phyloP scores from a whole-genome alignment of 2,329 filamentous ascomycete genomes.

The Verticillium nubilum region DNA sequence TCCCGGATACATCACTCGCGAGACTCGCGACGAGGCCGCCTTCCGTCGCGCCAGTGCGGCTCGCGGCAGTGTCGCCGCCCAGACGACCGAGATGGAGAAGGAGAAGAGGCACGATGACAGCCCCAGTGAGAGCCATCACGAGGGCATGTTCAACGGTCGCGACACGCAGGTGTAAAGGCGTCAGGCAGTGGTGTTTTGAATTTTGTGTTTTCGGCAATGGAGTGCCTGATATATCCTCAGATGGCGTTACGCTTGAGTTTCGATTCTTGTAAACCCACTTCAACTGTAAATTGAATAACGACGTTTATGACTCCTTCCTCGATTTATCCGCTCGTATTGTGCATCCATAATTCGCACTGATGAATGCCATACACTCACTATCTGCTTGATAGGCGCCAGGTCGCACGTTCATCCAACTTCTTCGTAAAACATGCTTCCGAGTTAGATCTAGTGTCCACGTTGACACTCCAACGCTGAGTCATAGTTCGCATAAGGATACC shows the following conservation, averaged over 20 bases:
- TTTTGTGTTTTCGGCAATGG: not conserved
- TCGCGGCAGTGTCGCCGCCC: not conserved
- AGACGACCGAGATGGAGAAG: not conserved
- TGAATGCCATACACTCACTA: no score
- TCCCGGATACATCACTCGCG: slow-evolving; percentile 35
- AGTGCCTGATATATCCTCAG: not conserved
- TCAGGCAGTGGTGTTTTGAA: not conserved
- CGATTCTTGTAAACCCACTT: not conserved
- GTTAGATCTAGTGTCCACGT: no score
- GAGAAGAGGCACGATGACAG: not conserved
- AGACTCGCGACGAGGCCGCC: slow-evolving; percentile 23
- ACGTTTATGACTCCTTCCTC: not conserved
- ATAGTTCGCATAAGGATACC: no score
- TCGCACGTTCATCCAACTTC: no score
- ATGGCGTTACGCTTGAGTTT: not conserved
- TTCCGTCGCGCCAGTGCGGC: slow-evolving; percentile 16
- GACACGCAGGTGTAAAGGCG: not conserved
- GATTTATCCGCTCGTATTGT: no score
- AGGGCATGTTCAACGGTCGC: not conserved
- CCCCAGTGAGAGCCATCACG: not conserved
- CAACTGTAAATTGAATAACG: not conserved
- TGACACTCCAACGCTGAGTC: no score
- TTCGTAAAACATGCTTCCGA: no score
- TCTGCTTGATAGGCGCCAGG: no score
- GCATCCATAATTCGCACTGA: no score